These are phyloP conservation scores for Fusarium piperis DNA, from an alignment of 2,329 filamentous ascomycete genomes.

Conservation along the genomic window DNA sequence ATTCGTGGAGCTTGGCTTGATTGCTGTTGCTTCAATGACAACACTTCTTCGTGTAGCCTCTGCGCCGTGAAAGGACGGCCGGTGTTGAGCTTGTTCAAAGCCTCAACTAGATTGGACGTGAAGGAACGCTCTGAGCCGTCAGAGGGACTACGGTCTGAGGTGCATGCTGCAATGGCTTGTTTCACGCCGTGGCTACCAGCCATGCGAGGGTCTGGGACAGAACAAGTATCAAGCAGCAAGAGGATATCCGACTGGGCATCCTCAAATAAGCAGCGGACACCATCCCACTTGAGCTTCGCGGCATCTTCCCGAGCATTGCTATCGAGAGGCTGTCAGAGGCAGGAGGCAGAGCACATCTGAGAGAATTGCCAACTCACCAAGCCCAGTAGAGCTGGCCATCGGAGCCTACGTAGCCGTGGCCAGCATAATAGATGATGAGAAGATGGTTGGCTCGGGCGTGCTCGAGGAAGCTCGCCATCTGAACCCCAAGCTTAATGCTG, in stretches of 20 bases:
- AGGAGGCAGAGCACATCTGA: conserved; percentile 21
- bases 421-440: conserved; percentile 72
- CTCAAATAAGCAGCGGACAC: conserved; percentile 69
- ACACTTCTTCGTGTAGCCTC: conserved; percentile 65
- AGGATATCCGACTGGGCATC: conserved; percentile 71
- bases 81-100: conserved; percentile 62
- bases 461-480: conserved; percentile 69
- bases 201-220: conserved; percentile 60
- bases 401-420: conserved; percentile 66
- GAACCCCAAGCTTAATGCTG: conserved; percentile 68
- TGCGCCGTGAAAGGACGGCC: conserved; percentile 66
- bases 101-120: conserved; percentile 65
- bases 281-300: conserved; percentile 71
- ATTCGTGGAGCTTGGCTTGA: conserved; percentile 52
- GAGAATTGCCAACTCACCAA: conserved; percentile 60
- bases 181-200: conserved; percentile 66
- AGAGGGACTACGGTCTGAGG: conserved; percentile 58
- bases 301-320: conserved; percentile 68
- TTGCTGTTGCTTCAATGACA: conserved; percentile 57
- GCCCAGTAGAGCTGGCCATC: conserved; percentile 74
- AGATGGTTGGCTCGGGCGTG: conserved; percentile 67
- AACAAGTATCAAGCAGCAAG: conserved; percentile 70
- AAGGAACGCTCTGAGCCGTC: conserved; percentile 64
- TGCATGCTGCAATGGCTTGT: conserved; percentile 70
- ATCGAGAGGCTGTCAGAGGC: conserved; percentile 49